phyloP scores from a whole-genome alignment of 371 early-diverging fungal genomes.

The Mycotypha africana region DNA sequence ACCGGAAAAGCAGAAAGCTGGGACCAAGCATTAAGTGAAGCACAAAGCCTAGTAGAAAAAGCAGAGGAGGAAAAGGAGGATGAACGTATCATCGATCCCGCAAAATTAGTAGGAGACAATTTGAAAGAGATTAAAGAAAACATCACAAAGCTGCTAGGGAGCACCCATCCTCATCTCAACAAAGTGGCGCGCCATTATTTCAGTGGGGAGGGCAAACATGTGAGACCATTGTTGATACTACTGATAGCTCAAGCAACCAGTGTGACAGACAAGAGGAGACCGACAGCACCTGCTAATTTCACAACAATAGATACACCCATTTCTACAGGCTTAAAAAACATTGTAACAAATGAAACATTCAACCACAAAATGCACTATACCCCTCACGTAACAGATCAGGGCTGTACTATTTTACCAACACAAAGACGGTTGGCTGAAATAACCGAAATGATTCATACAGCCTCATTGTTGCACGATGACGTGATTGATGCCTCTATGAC shows the following conservation, averaged over 20 bases:
- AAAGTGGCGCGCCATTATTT: conserved; percentile 91
- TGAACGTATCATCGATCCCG: conserved; percentile 48
- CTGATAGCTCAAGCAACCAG: conserved; percentile 83
- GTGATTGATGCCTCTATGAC: conserved; percentile 63
- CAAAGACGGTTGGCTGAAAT: conserved; percentile 94
- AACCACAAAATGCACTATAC: conserved; percentile 37
- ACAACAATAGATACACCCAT: conserved; percentile 38
- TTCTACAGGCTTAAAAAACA: conserved; percentile 43
- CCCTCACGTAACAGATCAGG: conserved; percentile 43
- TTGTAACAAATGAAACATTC: conserved; percentile 20
- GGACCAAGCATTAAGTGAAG: conserved; percentile 51
- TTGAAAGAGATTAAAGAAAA: conserved; percentile 80
- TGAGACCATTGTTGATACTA: conserved; percentile 88
- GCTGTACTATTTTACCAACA: conserved; percentile 73
- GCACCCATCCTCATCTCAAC: conserved; percentile 82
- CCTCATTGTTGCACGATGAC: conserved; percentile 93
- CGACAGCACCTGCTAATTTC: conserved; percentile 26
- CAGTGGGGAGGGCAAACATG: conserved; percentile 83
- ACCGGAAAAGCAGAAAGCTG: conserved; percentile 39
- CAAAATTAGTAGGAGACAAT: conserved; percentile 69
- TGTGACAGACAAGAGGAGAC: conserved; percentile 18
- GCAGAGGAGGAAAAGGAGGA: conserved; percentile 20
- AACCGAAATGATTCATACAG: conserved; percentile 96
- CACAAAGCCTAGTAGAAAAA: conserved; percentile 29
- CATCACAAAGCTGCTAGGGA: conserved; percentile 78